Percentiles rank a stretch among this genome's conserved stretches.
These are phyloP conservation scores for Umbilicaria muhlenbergii DNA, from an alignment of 495 filamentous ascomycete species.

Conservation along the genomic window DNA sequence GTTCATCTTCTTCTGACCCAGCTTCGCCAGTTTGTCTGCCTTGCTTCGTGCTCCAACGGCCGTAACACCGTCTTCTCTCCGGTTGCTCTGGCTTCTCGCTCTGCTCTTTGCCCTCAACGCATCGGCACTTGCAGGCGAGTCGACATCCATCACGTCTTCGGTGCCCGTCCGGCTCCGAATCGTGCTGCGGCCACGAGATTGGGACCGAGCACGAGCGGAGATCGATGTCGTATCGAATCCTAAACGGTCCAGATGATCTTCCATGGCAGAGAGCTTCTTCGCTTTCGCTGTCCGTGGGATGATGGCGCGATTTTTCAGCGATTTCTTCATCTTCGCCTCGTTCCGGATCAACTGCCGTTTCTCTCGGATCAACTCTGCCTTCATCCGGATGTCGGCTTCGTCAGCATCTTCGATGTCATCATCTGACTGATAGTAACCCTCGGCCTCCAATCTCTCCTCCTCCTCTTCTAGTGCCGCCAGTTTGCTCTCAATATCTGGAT, in stretches of 20 bases:
- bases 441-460: conserved; percentile 75
- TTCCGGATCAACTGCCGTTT: conserved; percentile 79
- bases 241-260: conserved; percentile 64
- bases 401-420: conserved; percentile 62
- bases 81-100: conserved; percentile 63
- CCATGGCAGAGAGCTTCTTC: conserved; percentile 71
- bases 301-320: conserved; percentile 84
- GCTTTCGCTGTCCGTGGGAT: conserved; percentile 64
- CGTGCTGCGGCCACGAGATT: conserved; percentile 53
- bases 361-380: conserved; percentile 89
- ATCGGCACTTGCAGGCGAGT: conserved; percentile 36
- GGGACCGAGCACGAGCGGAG: conserved; percentile 50
- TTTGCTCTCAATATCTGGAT: conserved; percentile 89
- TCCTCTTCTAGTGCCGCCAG: conserved; percentile 84
- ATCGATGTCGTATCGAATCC: conserved; percentile 72
- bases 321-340: conserved; percentile 82
- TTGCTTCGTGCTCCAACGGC: conserved; percentile 44
- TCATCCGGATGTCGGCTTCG: conserved; percentile 70
- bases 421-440: conserved; percentile 64
- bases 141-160: conserved; percentile 75
- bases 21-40: conserved; percentile 71
- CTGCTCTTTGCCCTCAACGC: conserved; percentile 64
- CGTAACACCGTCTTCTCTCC: conserved; percentile 65
- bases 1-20: conserved; percentile 97
- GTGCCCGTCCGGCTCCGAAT: conserved; percentile 24